Conservation (phyloP, 768 basidiomycete genomes). For the Leccinum olivaceopallidum region DNA sequence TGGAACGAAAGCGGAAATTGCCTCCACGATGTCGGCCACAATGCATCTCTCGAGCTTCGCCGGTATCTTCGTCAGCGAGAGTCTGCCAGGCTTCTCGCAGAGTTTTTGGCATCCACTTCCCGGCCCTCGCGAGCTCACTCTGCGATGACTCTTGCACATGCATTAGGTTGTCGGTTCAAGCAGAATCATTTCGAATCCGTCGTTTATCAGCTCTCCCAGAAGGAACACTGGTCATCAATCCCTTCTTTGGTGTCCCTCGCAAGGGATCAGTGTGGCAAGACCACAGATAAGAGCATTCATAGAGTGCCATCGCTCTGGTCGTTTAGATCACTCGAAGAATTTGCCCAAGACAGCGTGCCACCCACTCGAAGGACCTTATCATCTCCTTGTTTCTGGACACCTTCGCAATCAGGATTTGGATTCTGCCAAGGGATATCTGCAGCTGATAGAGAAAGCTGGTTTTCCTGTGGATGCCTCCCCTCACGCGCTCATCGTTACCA, state of each 20-base stretch:
- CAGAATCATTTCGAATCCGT: slow-evolving; percentile 60
- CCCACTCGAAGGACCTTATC: slow-evolving; percentile 66
- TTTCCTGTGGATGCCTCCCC: slow-evolving; percentile 56
- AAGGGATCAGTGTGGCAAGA: slow-evolving; percentile 45
- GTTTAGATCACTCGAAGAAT: slow-evolving; percentile 51
- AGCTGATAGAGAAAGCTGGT: slow-evolving; percentile 56
- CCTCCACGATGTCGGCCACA: slow-evolving; percentile 11
- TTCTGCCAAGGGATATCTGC: slow-evolving; percentile 52
- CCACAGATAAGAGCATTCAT: slow-evolving; percentile 56
- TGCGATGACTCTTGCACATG: slow-evolving; percentile 48
- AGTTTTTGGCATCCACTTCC: slow-evolving; percentile 32
- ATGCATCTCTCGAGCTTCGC: slow-evolving; percentile 22
- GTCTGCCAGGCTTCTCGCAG: slow-evolving; percentile 34
- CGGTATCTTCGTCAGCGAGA: slow-evolving; percentile 35
- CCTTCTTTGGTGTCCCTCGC: slow-evolving; percentile 51
- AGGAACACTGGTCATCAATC: slow-evolving; percentile 51
- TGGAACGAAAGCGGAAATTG: slow-evolving; percentile 15
- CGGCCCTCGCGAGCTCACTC: slow-evolving; percentile 43
- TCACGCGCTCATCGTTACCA: slow-evolving; percentile 55
- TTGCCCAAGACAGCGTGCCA: slow-evolving; percentile 41
- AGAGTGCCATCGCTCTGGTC: slow-evolving; percentile 50
- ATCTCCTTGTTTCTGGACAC: slow-evolving; percentile 65
- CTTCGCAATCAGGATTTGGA: slow-evolving; percentile 66
- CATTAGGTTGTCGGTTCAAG: slow-evolving; percentile 49
- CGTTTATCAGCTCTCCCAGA: slow-evolving; percentile 47